A percentile compares a stretch with the other conserved stretches of the same genome.
phyloP scores from a whole-genome alignment of 2,329 filamentous ascomycete genomes.

The Neofusicoccum parvum region DNA sequence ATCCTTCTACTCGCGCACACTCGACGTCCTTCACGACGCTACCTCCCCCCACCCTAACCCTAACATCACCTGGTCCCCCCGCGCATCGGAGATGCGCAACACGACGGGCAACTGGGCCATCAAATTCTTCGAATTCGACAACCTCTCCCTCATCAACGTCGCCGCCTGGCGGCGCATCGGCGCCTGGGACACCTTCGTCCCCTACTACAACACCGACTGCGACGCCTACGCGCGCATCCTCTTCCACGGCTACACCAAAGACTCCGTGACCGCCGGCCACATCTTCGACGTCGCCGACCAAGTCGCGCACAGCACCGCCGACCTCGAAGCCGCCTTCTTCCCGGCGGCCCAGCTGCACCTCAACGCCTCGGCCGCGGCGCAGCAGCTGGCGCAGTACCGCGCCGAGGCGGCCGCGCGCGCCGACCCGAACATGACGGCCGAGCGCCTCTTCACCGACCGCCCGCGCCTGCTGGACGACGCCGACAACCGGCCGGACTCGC shows the following conservation, averaged over 20 bases:
- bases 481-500: constrained; percentile 5
- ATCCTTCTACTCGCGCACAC: constrained; percentile 33
- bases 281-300: constrained; percentile 24
- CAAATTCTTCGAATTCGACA: constrained; percentile 62
- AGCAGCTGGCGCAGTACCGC: neutral
- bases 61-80: constrained; percentile 14
- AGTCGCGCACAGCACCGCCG: neutral
- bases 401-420: neutral
- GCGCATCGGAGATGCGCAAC: neutral
- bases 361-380: neutral
- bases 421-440: neutral
- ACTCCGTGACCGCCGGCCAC: constrained; percentile 22
- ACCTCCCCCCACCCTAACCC: constrained; percentile 5
- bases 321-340: constrained; percentile 11
- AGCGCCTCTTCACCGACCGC: neutral
- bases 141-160: constrained; percentile 60
- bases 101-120: constrained; percentile 48
- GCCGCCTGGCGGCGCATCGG: constrained; percentile 54
- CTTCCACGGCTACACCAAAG: constrained; percentile 22
- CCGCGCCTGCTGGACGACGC: constrained; percentile 5
- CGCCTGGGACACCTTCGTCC: constrained; percentile 61
- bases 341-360: neutral
- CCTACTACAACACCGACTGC: constrained; percentile 60
- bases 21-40: constrained; percentile 26
- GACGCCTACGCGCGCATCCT: constrained; percentile 46